These are phyloP conservation scores for Trypanosoma grayi DNA, from an alignment of 208 protist species.

Conservation along the genomic window DNA sequence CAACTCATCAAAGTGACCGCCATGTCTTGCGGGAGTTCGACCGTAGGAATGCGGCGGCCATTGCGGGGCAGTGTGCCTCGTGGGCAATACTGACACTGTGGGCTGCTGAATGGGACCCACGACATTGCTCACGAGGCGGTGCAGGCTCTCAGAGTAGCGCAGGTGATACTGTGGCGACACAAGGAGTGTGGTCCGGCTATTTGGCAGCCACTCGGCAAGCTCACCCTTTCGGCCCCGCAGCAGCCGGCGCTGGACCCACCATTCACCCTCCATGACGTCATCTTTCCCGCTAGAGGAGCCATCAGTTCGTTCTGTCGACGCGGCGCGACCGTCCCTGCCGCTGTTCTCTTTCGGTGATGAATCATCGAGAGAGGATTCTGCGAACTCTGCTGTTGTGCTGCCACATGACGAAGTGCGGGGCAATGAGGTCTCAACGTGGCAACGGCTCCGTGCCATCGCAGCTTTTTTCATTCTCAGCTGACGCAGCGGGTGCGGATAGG, in stretches of 20 bases:
- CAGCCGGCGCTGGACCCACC: conserved; percentile 47
- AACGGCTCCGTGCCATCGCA: conserved; percentile 1
- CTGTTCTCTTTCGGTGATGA: background rate
- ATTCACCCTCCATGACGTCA: background rate
- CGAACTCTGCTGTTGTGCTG: background rate
- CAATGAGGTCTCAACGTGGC: background rate
- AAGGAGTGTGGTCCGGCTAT: conserved; percentile 33
- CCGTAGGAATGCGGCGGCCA: conserved; percentile 72
- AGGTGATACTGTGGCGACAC: conserved; percentile 46
- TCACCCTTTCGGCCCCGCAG: conserved; percentile 61
- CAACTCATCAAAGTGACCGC: conserved; percentile 2
- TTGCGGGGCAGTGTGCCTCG: conserved; percentile 68
- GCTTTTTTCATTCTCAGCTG: conserved; percentile 26
- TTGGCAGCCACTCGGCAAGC: conserved; percentile 41
- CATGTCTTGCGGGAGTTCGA: conserved; percentile 4
- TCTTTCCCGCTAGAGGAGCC: background rate
- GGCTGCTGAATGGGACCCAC: conserved; percentile 81
- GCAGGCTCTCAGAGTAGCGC: conserved; percentile 53
- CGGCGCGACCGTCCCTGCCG: background rate
- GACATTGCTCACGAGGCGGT: conserved; percentile 69
- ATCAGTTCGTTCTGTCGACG: too few relatives aligned
- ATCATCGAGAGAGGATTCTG: conserved; percentile 1
- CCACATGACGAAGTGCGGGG: background rate
- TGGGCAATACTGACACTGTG: conserved; percentile 58
- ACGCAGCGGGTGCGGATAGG: conserved; percentile 41